Conservation (phyloP, 164 flowering plant genomes). For the Annona cherimola region DNA sequence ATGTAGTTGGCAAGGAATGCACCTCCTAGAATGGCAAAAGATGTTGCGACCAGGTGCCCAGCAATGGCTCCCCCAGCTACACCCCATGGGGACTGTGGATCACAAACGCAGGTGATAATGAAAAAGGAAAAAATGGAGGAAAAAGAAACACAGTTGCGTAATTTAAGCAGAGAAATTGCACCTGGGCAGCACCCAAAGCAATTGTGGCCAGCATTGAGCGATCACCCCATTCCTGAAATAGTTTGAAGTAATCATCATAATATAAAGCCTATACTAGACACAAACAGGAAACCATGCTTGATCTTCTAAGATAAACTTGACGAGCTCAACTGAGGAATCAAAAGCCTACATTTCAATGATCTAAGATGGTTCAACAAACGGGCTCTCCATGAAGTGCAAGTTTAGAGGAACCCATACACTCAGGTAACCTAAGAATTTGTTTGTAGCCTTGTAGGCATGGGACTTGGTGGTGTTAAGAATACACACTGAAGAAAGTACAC, state of each 20-base stretch:
- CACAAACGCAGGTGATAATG: neutral
- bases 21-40: conserved; percentile 79
- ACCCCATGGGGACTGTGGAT: conserved; percentile 92
- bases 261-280: neutral
- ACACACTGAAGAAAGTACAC: neutral
- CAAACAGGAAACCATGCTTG: neutral
- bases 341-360: too few species aligned
- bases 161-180: conserved; percentile 18
- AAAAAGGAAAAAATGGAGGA: neutral
- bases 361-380: too few species aligned
- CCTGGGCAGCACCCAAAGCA: conserved; percentile 99
- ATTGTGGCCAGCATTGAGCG: conserved; percentile 99
- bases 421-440: too few species aligned
- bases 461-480: too few species aligned
- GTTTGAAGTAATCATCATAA: neutral
- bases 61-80: conserved; percentile 94
- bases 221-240: conserved; percentile 95
- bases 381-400: too few species aligned
- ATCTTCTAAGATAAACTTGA: neutral
- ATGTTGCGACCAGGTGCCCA: conserved; percentile 86
- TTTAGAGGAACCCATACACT: too few species aligned
- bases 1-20: conserved; percentile 88
- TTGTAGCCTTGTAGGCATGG: too few species aligned
- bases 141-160: neutral
- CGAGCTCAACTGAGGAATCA: neutral